Percentiles rank a stretch among this genome's conserved stretches.
phyloP scores from a whole-genome alignment of 2,329 filamentous ascomycete genomes.

The Aspergillus quadricinctus region DNA sequence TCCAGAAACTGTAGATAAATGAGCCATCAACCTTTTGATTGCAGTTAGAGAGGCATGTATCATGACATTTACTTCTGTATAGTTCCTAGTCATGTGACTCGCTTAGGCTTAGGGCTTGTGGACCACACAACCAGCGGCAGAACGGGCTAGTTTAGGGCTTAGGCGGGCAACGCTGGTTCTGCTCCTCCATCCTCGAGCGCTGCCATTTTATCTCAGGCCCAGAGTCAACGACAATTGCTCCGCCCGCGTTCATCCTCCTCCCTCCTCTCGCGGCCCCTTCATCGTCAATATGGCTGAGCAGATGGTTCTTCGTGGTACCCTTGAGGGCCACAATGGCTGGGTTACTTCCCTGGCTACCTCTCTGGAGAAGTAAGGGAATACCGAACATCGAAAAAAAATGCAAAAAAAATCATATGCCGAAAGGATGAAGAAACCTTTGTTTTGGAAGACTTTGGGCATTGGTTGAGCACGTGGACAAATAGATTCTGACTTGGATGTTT shows the following conservation, averaged over 20 bases:
- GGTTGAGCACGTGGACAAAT: constrained; percentile 21
- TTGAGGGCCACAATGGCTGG: constrained; percentile 99
- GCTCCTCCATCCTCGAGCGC: constrained; percentile 32
- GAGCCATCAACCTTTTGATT: not conserved
- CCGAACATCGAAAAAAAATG: constrained; percentile 8
- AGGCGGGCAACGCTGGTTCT: constrained; percentile 25
- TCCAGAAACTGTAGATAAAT: not conserved
- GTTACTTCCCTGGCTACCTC: constrained; percentile 98
- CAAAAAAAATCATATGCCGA: constrained; percentile 11
- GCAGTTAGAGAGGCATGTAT: not conserved
- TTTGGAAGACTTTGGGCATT: not conserved
- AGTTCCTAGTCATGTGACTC: constrained; percentile 25
- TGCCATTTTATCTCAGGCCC: constrained; percentile 36
- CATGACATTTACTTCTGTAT: not conserved
- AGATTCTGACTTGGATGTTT: constrained; percentile 34
- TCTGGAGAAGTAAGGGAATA: constrained; percentile 81
- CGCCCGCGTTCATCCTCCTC: constrained; percentile 35
- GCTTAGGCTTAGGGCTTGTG: constrained; percentile 28
- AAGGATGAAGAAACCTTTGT: not conserved
- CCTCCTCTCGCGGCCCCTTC: constrained; percentile 35
- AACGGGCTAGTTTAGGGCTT: constrained; percentile 38
- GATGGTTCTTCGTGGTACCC: constrained; percentile 92
- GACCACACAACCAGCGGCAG: constrained; percentile 19
- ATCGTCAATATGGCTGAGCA: constrained; percentile 73
- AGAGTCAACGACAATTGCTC: constrained; percentile 40